These are phyloP conservation scores for Emergomyces pasteurianus DNA, from an alignment of 2,329 filamentous ascomycete genomes.

Conservation along the genomic window DNA sequence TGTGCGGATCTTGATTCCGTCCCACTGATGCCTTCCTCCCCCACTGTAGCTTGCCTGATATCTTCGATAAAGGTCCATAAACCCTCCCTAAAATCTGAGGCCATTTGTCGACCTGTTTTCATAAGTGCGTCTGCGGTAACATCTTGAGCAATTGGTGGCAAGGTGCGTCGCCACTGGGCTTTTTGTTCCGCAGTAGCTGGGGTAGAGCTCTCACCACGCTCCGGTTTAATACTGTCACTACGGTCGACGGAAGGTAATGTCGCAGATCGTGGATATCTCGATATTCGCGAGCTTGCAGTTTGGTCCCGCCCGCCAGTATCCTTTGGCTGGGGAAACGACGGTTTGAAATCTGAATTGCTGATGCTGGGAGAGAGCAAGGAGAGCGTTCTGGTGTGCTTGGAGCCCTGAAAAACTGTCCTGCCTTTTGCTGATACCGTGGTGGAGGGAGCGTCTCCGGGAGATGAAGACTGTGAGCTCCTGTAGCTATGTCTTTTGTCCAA, in stretches of 20 bases:
- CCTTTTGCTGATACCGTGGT: slow-evolving; percentile 26
- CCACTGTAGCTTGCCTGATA: slow-evolving; percentile 86
- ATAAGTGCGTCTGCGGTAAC: slow-evolving; percentile 36
- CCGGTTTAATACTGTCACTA: slow-evolving; percentile 10
- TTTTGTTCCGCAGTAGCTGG: slow-evolving; percentile 24
- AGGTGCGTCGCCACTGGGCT: slow-evolving; percentile 31
- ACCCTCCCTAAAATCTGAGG: slow-evolving; percentile 78
- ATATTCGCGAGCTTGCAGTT: slow-evolving; percentile 18
- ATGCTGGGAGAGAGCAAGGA: slow-evolving; percentile 63
- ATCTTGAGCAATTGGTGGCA: slow-evolving; percentile 32
- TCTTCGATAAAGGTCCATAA: slow-evolving; percentile 94
- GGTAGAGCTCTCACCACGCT: slow-evolving; percentile 11
- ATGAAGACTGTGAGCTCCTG: slow-evolving; percentile 38
- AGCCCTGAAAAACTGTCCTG: slow-evolving; percentile 57
- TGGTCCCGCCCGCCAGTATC: slow-evolving; percentile 10
- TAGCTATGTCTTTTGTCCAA: slow-evolving; percentile 62
- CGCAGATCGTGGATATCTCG: slow-evolving; percentile 27
- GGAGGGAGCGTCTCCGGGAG: slow-evolving; percentile 22
- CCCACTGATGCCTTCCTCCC: slow-evolving; percentile 71
- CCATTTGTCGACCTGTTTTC: slow-evolving; percentile 59
- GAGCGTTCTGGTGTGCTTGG: slow-evolving; percentile 52
- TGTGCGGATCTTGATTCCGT: slow-evolving; percentile 28
- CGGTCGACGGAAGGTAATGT: slow-evolving; percentile 31
- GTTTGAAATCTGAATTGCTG: slow-evolving; percentile 12
- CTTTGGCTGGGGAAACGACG: slow-evolving; percentile 8